A percentile compares a stretch with the other conserved stretches of the same genome.
Conservation (phyloP, 768 basidiomycete species). For the Chiua virens region DNA sequence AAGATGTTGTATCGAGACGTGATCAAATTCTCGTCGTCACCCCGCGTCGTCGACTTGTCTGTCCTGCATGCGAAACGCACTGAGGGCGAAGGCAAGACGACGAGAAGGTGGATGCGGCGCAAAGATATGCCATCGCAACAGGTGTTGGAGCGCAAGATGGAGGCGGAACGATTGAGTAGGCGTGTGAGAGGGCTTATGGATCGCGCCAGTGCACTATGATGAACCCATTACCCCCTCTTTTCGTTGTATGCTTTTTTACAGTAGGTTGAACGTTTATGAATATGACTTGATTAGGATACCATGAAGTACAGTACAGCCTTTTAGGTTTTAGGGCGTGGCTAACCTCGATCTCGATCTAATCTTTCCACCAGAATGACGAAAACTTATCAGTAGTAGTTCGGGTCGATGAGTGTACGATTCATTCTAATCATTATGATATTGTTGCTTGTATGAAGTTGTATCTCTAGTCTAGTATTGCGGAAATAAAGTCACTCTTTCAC, state of each 20-base stretch:
- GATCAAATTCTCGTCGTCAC: constrained; percentile 78
- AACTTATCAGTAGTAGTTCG: too few species aligned
- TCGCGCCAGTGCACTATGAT: constrained; percentile 45
- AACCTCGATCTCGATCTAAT: too few species aligned
- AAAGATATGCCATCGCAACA: constrained; percentile 83
- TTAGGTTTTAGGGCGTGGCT: too few species aligned
- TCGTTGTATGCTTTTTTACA: too few species aligned
- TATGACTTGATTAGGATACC: constrained; percentile 1
- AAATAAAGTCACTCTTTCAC: too few species aligned
- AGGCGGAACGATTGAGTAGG: constrained; percentile 69
- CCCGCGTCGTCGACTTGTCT: constrained; percentile 84
- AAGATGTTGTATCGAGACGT: constrained; percentile 89
- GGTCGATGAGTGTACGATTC: too few species aligned
- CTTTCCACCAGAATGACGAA: too few species aligned
- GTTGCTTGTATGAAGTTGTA: too few species aligned
- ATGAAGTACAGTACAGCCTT: too few species aligned
- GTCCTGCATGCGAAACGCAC: constrained; percentile 51
- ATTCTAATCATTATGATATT: too few species aligned
- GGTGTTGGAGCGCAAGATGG: constrained; percentile 70
- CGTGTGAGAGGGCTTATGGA: constrained; percentile 72
- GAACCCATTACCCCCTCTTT: neutral
- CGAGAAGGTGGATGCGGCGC: constrained; percentile 74
- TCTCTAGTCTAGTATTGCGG: too few species aligned
- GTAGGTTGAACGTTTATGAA: neutral
- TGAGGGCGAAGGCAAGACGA: constrained; percentile 43